Evolutionary conservation across 176 grass and related monocot genomes (phyloP).

Genomic region (Avena eriantha): DNA sequence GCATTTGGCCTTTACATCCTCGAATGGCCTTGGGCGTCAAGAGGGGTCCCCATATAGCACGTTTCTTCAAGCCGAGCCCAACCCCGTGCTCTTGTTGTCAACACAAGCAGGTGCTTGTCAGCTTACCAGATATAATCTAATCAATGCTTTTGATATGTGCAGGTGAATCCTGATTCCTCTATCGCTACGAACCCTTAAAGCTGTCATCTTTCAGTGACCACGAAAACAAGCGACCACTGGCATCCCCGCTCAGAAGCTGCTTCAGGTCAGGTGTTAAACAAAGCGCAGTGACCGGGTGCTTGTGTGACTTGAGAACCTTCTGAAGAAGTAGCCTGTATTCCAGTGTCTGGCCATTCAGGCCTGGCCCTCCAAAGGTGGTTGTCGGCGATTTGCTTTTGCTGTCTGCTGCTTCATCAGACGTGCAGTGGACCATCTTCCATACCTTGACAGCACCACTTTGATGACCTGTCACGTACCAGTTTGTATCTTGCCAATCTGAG

Average conservation of each 20-base stretch:
- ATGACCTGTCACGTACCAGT: constrained; percentile 97
- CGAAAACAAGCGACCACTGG: constrained; percentile 71
- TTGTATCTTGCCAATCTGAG: constrained; percentile 95
- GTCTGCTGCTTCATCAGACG: constrained; percentile 62
- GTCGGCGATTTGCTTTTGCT: constrained; percentile 57
- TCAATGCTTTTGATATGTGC: constrained; percentile 40
- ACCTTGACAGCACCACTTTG: constrained; percentile 98
- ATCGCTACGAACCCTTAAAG: constrained; percentile 71
- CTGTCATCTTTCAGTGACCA: constrained; percentile 94
- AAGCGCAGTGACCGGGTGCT: constrained; percentile 95
- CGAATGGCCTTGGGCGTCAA: constrained; percentile 5
- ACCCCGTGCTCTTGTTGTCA: constrained; percentile 36
- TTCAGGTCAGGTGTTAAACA: constrained; percentile 88
- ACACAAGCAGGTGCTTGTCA: constrained; percentile 35
- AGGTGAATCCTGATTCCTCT: constrained; percentile 42
- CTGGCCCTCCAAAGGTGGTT: constrained; percentile 58
- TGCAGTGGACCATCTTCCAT: constrained; percentile 98
- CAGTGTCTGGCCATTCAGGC: constrained; percentile 58
- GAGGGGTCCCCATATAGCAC: constrained; percentile 27
- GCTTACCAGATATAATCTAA: constrained; percentile 51
- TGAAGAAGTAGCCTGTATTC: constrained; percentile 89
- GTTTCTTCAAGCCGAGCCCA: constrained; percentile 30
- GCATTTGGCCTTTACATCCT: constrained; percentile 22
- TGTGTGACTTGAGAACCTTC: constrained; percentile 95
- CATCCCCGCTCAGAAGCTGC: constrained; percentile 89